Conservation (phyloP, 2,329 filamentous ascomycete genomes). For the Colletotrichum liriopes region DNA sequence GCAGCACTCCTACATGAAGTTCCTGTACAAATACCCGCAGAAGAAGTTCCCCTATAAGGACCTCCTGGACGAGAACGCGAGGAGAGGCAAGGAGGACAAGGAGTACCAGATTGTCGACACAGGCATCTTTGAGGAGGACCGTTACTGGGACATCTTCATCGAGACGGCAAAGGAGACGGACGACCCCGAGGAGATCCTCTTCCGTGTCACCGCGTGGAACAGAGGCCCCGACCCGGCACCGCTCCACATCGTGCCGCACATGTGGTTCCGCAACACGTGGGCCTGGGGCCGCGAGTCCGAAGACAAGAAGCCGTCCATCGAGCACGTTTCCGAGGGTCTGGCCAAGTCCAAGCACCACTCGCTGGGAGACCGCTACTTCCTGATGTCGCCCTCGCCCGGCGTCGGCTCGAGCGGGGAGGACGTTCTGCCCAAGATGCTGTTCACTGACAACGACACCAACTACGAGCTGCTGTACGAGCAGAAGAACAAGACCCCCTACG, state of each 20-base stretch:
- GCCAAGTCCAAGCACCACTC: conserved; percentile 85
- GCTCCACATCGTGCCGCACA: conserved; percentile 92
- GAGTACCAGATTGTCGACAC: conserved; percentile 97
- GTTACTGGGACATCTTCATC: conserved; percentile 98
- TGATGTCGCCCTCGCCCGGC: conserved; percentile 91
- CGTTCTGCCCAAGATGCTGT: conserved; percentile 87
- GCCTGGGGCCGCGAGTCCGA: conserved; percentile 87
- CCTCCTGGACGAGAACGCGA: conserved; percentile 86
- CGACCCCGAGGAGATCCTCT: conserved; percentile 91
- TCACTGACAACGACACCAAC: conserved; percentile 97
- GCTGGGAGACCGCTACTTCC: conserved; percentile 86
- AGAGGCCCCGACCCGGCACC: conserved; percentile 91
- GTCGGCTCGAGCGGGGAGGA: conserved; percentile 85
- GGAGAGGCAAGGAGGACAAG: conserved; percentile 80
- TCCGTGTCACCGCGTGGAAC: conserved; percentile 97
- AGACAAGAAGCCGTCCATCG: conserved; percentile 86
- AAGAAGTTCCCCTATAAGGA: conserved; percentile 93
- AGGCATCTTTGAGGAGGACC: conserved; percentile 87
- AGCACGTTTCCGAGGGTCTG: conserved; percentile 75
- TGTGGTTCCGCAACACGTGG: conserved; percentile 99
- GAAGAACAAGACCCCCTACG: conserved; percentile 85
- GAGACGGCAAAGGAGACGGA: conserved; percentile 96
- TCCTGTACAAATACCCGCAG: conserved; percentile 97
- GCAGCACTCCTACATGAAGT: conserved; percentile 99
- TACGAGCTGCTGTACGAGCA: conserved; percentile 82